Percentiles rank a stretch among this genome's conserved stretches.
phyloP scores from a whole-genome alignment of 2,329 filamentous ascomycete species.

The Pezizomycotina sp. region DNA sequence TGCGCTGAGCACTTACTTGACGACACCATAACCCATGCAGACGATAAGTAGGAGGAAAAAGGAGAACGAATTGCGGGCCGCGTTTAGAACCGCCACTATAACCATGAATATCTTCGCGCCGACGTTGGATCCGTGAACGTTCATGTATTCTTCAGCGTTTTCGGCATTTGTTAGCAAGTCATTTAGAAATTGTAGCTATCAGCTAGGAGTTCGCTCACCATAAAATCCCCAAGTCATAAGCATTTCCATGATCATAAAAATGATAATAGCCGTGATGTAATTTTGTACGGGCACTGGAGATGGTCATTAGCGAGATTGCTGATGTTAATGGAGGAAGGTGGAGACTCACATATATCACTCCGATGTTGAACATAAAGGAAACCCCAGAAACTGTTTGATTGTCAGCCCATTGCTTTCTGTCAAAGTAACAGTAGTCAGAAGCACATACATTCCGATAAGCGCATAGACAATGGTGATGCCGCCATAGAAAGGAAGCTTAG shows the following conservation, averaged over 20 bases:
- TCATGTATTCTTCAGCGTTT: constrained; percentile 89
- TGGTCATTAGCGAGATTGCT: constrained; percentile 19
- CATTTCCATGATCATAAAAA: constrained; percentile 91
- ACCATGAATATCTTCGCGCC: constrained; percentile 76
- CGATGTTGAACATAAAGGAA: constrained; percentile 92
- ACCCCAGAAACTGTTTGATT: constrained; percentile 54
- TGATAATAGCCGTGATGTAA: constrained; percentile 91
- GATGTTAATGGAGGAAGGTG: neutral
- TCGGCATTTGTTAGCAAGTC: constrained; percentile 27
- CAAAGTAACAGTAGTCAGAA: neutral
- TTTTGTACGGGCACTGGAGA: constrained; percentile 76
- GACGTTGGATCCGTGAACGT: constrained; percentile 68
- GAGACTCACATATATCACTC: constrained; percentile 59
- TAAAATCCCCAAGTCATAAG: constrained; percentile 98
- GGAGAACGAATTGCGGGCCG: constrained; percentile 88
- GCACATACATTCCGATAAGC: constrained; percentile 49
- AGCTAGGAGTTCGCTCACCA: constrained; percentile 35
- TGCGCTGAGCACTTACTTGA: constrained; percentile 40
- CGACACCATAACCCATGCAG: constrained; percentile 98
- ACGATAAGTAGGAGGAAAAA: constrained; percentile 97
- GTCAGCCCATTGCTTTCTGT: constrained; percentile 20
- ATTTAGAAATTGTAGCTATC: neutral
- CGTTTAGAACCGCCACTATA: constrained; percentile 81
- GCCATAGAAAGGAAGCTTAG: constrained; percentile 93
- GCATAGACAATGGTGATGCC: constrained; percentile 88